Evolutionary conservation across 1,139 yeast species (phyloP).

Genomic region (Lodderomyces margitis): DNA sequence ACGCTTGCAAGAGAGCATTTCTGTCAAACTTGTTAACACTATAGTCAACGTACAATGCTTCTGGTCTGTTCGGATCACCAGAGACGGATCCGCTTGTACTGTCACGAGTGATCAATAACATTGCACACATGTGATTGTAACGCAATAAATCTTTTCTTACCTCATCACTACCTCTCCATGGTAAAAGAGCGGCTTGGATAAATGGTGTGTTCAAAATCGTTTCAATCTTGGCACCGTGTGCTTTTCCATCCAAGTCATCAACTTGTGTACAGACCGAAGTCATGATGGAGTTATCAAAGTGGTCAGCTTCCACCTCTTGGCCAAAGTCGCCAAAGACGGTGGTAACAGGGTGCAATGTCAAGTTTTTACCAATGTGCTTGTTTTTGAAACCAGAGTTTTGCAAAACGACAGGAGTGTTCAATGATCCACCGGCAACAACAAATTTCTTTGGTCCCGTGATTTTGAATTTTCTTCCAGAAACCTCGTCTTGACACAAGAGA

Average conservation of each 20-base stretch:
- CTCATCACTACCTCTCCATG: slow-evolving; percentile 43
- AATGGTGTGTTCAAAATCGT: slow-evolving; percentile 49
- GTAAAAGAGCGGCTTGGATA: slow-evolving; percentile 36
- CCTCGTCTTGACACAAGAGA: slow-evolving; percentile 33
- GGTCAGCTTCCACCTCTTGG: slow-evolving; percentile 30
- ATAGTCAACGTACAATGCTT: slow-evolving; percentile 40
- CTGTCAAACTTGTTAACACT: slow-evolving; percentile 42
- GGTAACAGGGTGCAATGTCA: slow-evolving; percentile 55
- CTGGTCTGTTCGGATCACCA: slow-evolving; percentile 36
- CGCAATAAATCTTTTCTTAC: slow-evolving; percentile 34
- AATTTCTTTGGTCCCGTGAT: slow-evolving; percentile 49
- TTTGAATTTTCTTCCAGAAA: slow-evolving; percentile 29
- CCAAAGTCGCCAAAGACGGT: slow-evolving; percentile 45
- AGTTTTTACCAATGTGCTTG: slow-evolving; percentile 51
- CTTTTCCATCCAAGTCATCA: slow-evolving; percentile 54
- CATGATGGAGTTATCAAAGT: slow-evolving; percentile 47
- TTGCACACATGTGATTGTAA: slow-evolving; percentile 40
- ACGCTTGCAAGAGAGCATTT: slow-evolving; percentile 39
- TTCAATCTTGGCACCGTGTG: slow-evolving; percentile 59
- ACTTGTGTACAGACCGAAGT: slow-evolving; percentile 50
- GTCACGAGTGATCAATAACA: slow-evolving; percentile 53
- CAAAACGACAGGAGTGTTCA: slow-evolving; percentile 52
- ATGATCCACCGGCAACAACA: slow-evolving; percentile 50
- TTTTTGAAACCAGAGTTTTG: slow-evolving; percentile 54
- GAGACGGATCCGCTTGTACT: slow-evolving; percentile 41